A percentile compares a stretch with the other conserved stretches of the same genome.
Evolutionary conservation across 2,329 filamentous ascomycete genomes (phyloP).

Genomic region (Talaromyces sp.): DNA sequence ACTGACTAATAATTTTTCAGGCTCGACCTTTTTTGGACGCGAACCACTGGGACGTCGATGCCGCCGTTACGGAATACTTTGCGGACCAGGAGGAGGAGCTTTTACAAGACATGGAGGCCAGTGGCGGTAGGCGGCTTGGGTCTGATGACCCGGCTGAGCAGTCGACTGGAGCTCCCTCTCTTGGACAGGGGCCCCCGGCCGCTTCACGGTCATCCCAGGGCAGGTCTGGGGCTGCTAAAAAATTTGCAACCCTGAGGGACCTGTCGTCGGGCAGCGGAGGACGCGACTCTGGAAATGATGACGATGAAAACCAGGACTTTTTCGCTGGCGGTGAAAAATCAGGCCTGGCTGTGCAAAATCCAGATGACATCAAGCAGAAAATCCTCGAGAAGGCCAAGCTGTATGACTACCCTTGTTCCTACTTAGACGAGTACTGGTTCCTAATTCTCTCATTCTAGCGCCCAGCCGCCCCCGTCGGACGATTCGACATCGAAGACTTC

Average conservation of each 20-base stretch:
- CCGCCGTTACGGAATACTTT: slow-evolving; percentile 60
- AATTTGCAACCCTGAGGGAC: slow-evolving; percentile 45
- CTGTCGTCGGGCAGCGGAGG: slow-evolving; percentile 30
- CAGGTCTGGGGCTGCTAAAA: slow-evolving; percentile 35
- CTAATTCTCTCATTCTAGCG: slow-evolving; percentile 16
- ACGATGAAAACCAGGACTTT: slow-evolving; percentile 52
- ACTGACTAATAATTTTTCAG: slow-evolving; percentile 35
- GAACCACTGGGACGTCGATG: slow-evolving; percentile 61
- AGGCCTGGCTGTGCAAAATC: slow-evolving; percentile 62
- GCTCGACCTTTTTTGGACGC: slow-evolving; percentile 62
- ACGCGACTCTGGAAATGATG: slow-evolving; percentile 44
- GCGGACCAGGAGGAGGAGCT: slow-evolving; percentile 36
- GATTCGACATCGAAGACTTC: slow-evolving; percentile 38
- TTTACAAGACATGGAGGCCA: slow-evolving; percentile 26
- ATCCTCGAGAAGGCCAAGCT: slow-evolving; percentile 44
- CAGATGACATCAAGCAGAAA: slow-evolving; percentile 49
- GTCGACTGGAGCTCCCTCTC: slow-evolving; percentile 23
- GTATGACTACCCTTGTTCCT: slow-evolving; percentile 14
- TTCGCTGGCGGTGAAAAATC: slow-evolving; percentile 65
- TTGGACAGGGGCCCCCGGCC: slow-evolving; percentile 28
- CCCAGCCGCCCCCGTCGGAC: slow-evolving; percentile 31
- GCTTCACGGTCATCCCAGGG: slow-evolving; percentile 21
- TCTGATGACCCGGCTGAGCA: slow-evolving; percentile 17
- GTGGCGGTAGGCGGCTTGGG: slow-evolving; percentile 19
- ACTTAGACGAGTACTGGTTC: background rate